Base-by-base conservation (phyloP, 768 basidiomycete genomes). In the Cyclocybe aegerita region DNA sequence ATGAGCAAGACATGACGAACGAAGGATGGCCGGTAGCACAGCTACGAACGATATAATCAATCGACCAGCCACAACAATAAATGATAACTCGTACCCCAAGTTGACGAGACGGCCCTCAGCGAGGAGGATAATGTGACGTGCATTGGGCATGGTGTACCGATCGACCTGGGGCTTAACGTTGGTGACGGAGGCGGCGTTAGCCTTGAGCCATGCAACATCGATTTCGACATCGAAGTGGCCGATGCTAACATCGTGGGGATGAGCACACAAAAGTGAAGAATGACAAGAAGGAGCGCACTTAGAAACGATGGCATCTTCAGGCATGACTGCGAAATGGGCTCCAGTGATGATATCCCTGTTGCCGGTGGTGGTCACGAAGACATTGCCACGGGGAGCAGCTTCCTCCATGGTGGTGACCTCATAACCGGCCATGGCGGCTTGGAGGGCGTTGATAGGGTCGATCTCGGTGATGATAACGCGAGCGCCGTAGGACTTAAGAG, bases 1-100 rank as follows among this genome's bases (percentile, higher is more conserved):
- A 99, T 38, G 97, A 99, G 80, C 95, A 98, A 12, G 96, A 98
- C 97, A 99, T 99, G 75, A 99, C 97, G 73, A 95, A 98, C 39
- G 96, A 98, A 33, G 97, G 96, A 74, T 99, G 96, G 50, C 96
- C 96, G 60, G 96, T 98, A 36, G 93, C 96, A 71, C 96, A 98
- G 48, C 87, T 89, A 57, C 7, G 12, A 14, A 48, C 35, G 44
- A 31, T 33, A 50, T 39, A 9, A 31, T 9, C 30, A 3, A 29
- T 39, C 31, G 15, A 46, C 14, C 11, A 3, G 23, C 4, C 23
- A 39, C 1, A 32, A 38, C n/a, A 50, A 32, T 36, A 34, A 5
- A 43, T 5, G 23, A 42, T 55, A 15, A 43, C 46, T 70, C 81
- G 37, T 63, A 90, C 85, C 96, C 96, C 66, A 99, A 79, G 83